Conservation (phyloP, 2,329 filamentous ascomycete genomes). For the Calonectria fujianensis region DNA sequence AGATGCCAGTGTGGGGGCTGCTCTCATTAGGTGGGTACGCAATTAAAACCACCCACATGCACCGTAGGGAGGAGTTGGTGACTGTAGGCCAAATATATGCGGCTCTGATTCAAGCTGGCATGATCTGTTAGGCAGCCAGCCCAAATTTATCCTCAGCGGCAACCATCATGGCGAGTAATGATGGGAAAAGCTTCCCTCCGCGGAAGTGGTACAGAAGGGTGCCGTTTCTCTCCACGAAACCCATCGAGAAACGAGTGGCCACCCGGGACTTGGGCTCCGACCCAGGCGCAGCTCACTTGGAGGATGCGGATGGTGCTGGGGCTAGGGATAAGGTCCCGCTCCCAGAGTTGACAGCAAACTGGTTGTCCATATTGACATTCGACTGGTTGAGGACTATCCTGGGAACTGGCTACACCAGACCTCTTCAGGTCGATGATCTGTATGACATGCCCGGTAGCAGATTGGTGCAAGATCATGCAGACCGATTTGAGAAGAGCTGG, state of each 20-base stretch:
- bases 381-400: slow-evolving; percentile 1
- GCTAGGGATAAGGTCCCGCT: not conserved
- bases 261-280: not conserved
- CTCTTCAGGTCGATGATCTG: slow-evolving; percentile 12
- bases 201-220: slow-evolving; percentile 58
- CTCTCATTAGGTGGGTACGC: not conserved
- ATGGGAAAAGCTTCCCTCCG: slow-evolving; percentile 53
- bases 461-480: slow-evolving; percentile 4
- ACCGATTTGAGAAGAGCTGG: not conserved
- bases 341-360: slow-evolving; percentile 5
- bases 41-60: not conserved
- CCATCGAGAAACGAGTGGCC: slow-evolving; percentile 49
- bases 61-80: not conserved
- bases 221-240: slow-evolving; percentile 54
- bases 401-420: slow-evolving; percentile 7
- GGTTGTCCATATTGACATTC: slow-evolving; percentile 5
- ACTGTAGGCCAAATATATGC: not conserved
- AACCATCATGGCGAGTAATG: slow-evolving; percentile 49
- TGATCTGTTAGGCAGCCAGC: not conserved
- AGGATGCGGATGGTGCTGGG: not conserved
- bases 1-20: not conserved
- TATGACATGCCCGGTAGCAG: slow-evolving; percentile 11
- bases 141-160: not conserved
- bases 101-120: not conserved
- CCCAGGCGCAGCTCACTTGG: not conserved